Percentiles rank a stretch among this genome's conserved stretches.
phyloP scores from a whole-genome alignment of 768 basidiomycete genomes.

The Phlegmacium glaucopus region DNA sequence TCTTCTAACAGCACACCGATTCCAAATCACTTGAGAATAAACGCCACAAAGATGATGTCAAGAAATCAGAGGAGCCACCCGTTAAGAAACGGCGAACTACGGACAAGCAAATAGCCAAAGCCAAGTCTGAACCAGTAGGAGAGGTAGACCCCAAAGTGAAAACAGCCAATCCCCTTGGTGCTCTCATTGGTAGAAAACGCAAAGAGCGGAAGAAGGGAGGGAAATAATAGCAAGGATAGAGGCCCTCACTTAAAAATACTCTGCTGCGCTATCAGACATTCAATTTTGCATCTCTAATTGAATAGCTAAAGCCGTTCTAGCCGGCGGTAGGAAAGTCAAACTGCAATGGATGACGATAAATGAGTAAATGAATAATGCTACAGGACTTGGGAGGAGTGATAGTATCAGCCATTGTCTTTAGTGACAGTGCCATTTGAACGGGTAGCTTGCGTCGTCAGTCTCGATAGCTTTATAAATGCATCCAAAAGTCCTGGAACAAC shows the following conservation, averaged over 20 bases:
- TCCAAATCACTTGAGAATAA: constrained; percentile 7
- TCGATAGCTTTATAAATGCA: constrained; percentile 48
- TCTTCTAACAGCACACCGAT: background rate
- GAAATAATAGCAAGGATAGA: constrained; percentile 3
- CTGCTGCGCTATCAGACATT: no score
- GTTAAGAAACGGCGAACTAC: constrained; percentile 15
- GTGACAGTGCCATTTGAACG: no score
- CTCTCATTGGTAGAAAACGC: constrained; percentile 78
- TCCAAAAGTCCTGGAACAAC: constrained; percentile 54
- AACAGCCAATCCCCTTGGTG: constrained; percentile 51
- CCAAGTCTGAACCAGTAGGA: constrained; percentile 4
- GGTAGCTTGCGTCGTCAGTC: constrained; percentile 33
- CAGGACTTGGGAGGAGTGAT: no score
- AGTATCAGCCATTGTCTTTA: no score
- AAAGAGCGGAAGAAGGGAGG: constrained; percentile 44
- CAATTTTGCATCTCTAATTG: no score
- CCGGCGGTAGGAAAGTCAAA: no score
- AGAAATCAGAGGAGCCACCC: constrained; percentile 11
- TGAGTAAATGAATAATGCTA: no score
- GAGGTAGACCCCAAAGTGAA: constrained; percentile 9
- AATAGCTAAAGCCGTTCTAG: no score
- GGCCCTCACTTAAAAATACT: no score
- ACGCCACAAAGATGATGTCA: constrained; percentile 11
- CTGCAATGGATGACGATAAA: no score
- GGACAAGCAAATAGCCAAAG: constrained; percentile 6